These are phyloP conservation scores for Fusarium xylarioides DNA, from an alignment of 2,329 filamentous ascomycete species.

Conservation along the genomic window DNA sequence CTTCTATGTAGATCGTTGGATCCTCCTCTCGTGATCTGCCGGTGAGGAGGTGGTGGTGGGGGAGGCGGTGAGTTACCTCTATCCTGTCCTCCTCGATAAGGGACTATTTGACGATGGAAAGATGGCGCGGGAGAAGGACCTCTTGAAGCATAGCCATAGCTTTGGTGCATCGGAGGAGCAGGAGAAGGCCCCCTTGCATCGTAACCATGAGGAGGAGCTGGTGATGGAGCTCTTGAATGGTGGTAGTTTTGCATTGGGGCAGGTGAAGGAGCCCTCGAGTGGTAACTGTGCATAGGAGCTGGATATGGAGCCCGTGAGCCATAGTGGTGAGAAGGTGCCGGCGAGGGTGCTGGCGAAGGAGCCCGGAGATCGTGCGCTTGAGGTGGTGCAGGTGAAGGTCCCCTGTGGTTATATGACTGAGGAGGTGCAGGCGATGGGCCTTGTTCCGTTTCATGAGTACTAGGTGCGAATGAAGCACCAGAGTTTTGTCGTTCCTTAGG, in stretches of 20 bases:
- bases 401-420: conserved; percentile 30
- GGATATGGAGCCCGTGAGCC: conserved; percentile 46
- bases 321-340: conserved; percentile 45
- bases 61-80: conserved; percentile 73
- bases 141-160: conserved; percentile 47
- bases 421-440: conserved; percentile 39
- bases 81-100: conserved; percentile 41
- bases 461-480: conserved; percentile 48
- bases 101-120: conserved; percentile 38
- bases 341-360: conserved; percentile 49
- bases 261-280: conserved; percentile 28
- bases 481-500: conserved; percentile 54
- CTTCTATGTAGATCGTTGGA: conserved; percentile 52
- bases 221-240: conserved; percentile 43
- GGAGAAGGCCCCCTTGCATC: conserved; percentile 47
- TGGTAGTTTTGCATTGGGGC: conserved; percentile 35
- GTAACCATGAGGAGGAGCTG: conserved; percentile 43
- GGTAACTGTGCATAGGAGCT: conserved; percentile 29
- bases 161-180: conserved; percentile 41
- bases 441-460: conserved; percentile 37
- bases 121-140: conserved; percentile 51
- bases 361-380: conserved; percentile 31
- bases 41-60: conserved; percentile 84
- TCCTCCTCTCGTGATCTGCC: conserved; percentile 62
- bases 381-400: conserved; percentile 15